These are phyloP conservation scores for Ceratocystis colombiana DNA, from an alignment of 2,329 filamentous ascomycete genomes.

Conservation along the genomic window DNA sequence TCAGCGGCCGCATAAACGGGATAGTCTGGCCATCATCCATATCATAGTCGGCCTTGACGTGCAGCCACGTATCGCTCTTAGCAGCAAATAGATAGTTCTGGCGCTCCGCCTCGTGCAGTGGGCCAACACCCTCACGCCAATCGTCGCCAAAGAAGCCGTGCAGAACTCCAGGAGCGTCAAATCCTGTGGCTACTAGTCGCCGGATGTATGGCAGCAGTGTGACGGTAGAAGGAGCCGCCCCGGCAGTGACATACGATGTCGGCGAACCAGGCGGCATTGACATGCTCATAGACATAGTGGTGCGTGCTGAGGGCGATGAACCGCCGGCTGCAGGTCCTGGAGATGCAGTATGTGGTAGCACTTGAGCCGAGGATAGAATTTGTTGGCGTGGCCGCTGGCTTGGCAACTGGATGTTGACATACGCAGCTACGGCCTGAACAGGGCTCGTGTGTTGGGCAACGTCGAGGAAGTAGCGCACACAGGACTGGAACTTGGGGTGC, in stretches of 20 bases:
- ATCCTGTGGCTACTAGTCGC: slow-evolving; percentile 80
- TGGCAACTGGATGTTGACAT: slow-evolving; percentile 84
- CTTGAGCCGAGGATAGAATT: slow-evolving; percentile 29
- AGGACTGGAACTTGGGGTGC: slow-evolving; percentile 84
- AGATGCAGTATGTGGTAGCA: slow-evolving; percentile 30
- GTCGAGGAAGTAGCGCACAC: slow-evolving; percentile 83
- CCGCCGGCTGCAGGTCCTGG: slow-evolving; percentile 28
- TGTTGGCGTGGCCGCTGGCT: slow-evolving; percentile 52
- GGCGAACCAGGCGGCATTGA: slow-evolving; percentile 17
- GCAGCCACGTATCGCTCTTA: slow-evolving; percentile 83
- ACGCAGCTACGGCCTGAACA: slow-evolving; percentile 79
- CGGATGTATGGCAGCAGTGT: slow-evolving; percentile 83
- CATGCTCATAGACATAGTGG: slow-evolving; percentile 3
- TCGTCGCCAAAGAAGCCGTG: slow-evolving; percentile 97
- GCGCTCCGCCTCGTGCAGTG: slow-evolving; percentile 77
- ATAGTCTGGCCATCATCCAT: slow-evolving; percentile 72
- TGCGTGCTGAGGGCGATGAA: slow-evolving; percentile 25
- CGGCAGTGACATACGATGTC: slow-evolving; percentile 25
- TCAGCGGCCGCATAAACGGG: slow-evolving; percentile 78
- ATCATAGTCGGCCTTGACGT: slow-evolving; percentile 84
- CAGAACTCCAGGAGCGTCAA: slow-evolving; percentile 76
- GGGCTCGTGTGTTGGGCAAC: slow-evolving; percentile 73
- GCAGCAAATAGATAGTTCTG: slow-evolving; percentile 92
- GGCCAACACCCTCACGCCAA: slow-evolving; percentile 69
- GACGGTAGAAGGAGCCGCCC: slow-evolving; percentile 35